These are phyloP conservation scores for Stephania yunnanensis DNA, from an alignment of 164 flowering plant genomes.

Conservation along the genomic window DNA sequence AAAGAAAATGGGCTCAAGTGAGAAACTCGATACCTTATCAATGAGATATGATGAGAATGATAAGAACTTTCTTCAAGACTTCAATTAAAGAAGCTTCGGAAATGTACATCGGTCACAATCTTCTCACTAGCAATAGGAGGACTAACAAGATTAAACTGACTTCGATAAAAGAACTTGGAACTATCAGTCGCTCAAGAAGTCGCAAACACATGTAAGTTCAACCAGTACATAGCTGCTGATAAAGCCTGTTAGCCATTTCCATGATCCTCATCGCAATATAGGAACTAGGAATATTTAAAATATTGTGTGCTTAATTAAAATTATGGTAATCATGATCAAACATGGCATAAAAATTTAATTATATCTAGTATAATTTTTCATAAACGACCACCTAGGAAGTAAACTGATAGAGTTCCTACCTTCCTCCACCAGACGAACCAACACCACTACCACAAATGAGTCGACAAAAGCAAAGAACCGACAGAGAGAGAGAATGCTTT, in stretches of 20 bases:
- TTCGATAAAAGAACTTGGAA: slow-evolving; percentile 38
- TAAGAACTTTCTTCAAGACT: too few relatives aligned
- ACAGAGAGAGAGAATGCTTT: too few relatives aligned
- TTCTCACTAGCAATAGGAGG: slow-evolving; percentile 44
- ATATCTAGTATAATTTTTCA: not conserved
- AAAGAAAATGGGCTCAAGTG: not conserved
- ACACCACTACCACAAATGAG: too few relatives aligned
- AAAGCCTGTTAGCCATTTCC: slow-evolving; percentile 90
- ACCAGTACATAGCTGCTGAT: slow-evolving; percentile 98
- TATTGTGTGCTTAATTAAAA: not conserved
- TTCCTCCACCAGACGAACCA: too few relatives aligned
- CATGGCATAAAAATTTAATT: not conserved
- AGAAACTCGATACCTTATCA: slow-evolving; percentile 12
- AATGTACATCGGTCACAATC: slow-evolving; percentile 8
- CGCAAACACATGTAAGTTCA: slow-evolving; percentile 97
- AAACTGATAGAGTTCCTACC: too few relatives aligned
- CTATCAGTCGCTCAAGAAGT: slow-evolving; percentile 37
- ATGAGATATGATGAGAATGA: too few relatives aligned
- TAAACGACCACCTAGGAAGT: not conserved
- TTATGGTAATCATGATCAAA: not conserved
- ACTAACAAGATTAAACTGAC: slow-evolving; percentile 44
- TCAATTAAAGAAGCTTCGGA: not conserved
- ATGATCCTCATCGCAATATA: slow-evolving; percentile 52
- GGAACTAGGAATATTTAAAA: slow-evolving; percentile 13
- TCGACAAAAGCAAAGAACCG: too few relatives aligned